Percentiles rank a stretch among this genome's conserved stretches.
These are phyloP conservation scores for Nymphaea colorata DNA, from an alignment of 164 flowering plant genomes.

Conservation along the genomic window DNA sequence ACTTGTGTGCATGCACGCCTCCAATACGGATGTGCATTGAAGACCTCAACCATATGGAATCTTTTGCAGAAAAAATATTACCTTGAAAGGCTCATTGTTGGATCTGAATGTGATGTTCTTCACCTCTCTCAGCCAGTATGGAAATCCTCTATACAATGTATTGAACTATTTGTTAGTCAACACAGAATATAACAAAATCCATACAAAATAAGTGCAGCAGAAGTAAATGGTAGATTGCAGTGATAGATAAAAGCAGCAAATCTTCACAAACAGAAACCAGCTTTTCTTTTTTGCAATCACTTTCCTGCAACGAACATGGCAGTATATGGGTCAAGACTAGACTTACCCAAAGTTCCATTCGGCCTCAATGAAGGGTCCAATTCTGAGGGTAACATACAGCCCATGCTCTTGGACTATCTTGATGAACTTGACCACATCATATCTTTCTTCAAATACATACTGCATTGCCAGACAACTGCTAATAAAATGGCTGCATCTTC, in stretches of 20 bases:
- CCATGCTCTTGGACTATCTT: conserved; percentile 3
- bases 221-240: not conserved
- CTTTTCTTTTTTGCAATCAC: no score
- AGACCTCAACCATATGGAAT: not conserved
- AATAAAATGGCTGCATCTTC: no score
- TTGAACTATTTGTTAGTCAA: not conserved
- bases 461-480: not conserved
- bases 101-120: conserved; percentile 46
- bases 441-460: conserved; percentile 2
- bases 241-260: not conserved
- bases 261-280: no score
- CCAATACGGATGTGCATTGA: not conserved
- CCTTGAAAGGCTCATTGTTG: conserved; percentile 55
- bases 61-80: not conserved
- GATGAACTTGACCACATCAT: conserved; percentile 7
- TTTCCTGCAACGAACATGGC: not conserved
- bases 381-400: conserved; percentile 5
- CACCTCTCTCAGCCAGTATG: conserved; percentile 73
- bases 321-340: not conserved
- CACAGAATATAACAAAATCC: not conserved
- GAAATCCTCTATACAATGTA: conserved; percentile 43
- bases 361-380: conserved; percentile 8
- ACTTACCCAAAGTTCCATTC: conserved; percentile 8
- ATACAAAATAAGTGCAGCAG: not conserved
- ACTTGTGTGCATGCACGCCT: not conserved